Conservation (phyloP, 768 basidiomycete species). For the Amanita pseudoporphyria region DNA sequence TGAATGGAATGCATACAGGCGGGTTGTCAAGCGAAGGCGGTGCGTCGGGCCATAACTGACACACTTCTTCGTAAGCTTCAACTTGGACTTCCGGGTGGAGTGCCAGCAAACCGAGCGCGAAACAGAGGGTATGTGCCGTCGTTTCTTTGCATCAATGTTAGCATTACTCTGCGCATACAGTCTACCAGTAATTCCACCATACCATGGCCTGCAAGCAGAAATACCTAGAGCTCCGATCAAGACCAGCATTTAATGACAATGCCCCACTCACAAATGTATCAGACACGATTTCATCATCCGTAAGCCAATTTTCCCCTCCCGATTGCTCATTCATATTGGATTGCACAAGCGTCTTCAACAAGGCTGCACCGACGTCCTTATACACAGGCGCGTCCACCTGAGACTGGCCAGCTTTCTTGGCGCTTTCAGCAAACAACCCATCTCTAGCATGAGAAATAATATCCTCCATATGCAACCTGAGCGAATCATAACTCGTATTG, state of each 20-base stretch:
- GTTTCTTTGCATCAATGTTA: constrained; percentile 26
- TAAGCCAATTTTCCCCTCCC: constrained; percentile 21
- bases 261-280: constrained; percentile 32
- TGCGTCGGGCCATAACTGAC: constrained; percentile 29
- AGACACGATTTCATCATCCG: constrained; percentile 37
- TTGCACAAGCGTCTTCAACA: constrained; percentile 35
- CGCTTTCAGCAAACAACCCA: constrained; percentile 17
- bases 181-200: neutral
- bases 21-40: constrained; percentile 15
- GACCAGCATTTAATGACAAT: neutral
- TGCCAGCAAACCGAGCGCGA: constrained; percentile 34
- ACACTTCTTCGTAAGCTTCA: constrained; percentile 32
- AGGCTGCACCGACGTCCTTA: constrained; percentile 20
- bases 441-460: constrained; percentile 28
- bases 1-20: constrained; percentile 17
- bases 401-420: neutral
- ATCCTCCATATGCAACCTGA: constrained; percentile 30
- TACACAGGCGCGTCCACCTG: constrained; percentile 14
- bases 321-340: constrained; percentile 33
- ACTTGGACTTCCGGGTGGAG: constrained; percentile 40
- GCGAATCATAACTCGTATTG: constrained; percentile 23
- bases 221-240: constrained; percentile 20
- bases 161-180: neutral
- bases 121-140: constrained; percentile 33
- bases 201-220: constrained; percentile 44